Percentiles rank a stretch among this genome's conserved stretches.
phyloP scores from a whole-genome alignment of 495 filamentous ascomycete species.

The Acidiella bohemica region DNA sequence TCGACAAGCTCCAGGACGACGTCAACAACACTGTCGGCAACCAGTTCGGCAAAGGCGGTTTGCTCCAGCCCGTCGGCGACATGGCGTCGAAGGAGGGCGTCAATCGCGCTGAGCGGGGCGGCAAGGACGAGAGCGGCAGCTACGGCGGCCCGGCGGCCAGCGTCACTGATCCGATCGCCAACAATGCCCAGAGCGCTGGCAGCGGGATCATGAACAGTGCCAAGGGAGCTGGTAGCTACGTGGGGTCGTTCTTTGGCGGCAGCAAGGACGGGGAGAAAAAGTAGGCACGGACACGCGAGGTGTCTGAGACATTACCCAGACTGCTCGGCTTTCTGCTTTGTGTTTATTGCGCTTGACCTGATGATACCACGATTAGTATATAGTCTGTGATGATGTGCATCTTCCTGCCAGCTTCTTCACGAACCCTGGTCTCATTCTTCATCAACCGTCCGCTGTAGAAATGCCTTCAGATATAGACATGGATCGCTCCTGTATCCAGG shows the following conservation, averaged over 20 bases:
- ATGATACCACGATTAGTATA: too few species aligned
- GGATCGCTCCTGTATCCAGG: too few species aligned
- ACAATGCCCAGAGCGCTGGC: slow-evolving; percentile 15
- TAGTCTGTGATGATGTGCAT: too few species aligned
- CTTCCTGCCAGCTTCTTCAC: too few species aligned
- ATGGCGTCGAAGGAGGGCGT: slow-evolving; percentile 47
- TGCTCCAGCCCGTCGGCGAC: slow-evolving; percentile 48
- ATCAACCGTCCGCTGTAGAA: too few species aligned
- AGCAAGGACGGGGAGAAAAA: too few species aligned
- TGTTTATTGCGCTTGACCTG: slow-evolving; percentile 1
- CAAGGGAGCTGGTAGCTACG: slow-evolving; percentile 27
- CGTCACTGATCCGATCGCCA: slow-evolving; percentile 14
- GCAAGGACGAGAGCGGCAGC: slow-evolving; percentile 45
- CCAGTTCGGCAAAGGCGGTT: slow-evolving; percentile 50
- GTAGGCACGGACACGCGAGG: too few species aligned
- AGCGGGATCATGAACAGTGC: slow-evolving; percentile 11
- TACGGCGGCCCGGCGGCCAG: slow-evolving; percentile 25
- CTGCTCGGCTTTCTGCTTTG: neutral
- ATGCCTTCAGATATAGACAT: too few species aligned
- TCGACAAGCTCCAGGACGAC: slow-evolving; percentile 51
- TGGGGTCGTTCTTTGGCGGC: slow-evolving; percentile 25
- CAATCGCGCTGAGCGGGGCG: slow-evolving; percentile 47
- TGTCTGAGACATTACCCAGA: too few species aligned
- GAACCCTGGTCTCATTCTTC: too few species aligned
- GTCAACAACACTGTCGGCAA: slow-evolving; percentile 43